phyloP scores from a whole-genome alignment of 257 asterid species.

The Lantana camara region DNA sequence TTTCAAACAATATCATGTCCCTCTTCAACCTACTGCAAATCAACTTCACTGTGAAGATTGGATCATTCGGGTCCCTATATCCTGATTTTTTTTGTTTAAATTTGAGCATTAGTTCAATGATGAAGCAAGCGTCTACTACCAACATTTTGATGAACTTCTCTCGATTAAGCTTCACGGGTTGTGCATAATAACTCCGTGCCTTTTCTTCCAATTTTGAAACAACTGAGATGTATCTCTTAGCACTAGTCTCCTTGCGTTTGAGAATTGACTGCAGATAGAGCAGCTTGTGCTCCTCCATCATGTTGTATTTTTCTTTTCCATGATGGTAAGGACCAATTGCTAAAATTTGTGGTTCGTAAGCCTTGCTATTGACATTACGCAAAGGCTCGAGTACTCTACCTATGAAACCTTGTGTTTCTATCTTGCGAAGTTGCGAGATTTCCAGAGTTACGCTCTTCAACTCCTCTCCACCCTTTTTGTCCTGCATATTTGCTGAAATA shows the following conservation, averaged over 20 bases:
- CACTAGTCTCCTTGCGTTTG: neutral
- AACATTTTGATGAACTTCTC: conserved; percentile 4
- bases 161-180: neutral
- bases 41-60: neutral
- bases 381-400: neutral
- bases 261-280: neutral
- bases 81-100: too few relatives aligned
- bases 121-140: conserved; percentile 18
- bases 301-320: neutral
- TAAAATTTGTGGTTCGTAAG: neutral
- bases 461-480: neutral
- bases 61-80: neutral
- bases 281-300: conserved; percentile 7
- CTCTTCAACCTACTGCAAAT: neutral
- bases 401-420: neutral
- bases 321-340: conserved; percentile 22
- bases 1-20: conserved; percentile 16
- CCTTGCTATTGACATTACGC: neutral
- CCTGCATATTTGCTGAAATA: neutral
- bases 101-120: neutral
- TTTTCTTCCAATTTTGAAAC: neutral
- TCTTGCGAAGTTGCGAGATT: neutral
- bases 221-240: neutral
- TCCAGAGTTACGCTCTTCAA: neutral
- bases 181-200: conserved; percentile 8